Conservation (phyloP, 441 rosid genomes). For the Adansonia madagascariensis region DNA sequence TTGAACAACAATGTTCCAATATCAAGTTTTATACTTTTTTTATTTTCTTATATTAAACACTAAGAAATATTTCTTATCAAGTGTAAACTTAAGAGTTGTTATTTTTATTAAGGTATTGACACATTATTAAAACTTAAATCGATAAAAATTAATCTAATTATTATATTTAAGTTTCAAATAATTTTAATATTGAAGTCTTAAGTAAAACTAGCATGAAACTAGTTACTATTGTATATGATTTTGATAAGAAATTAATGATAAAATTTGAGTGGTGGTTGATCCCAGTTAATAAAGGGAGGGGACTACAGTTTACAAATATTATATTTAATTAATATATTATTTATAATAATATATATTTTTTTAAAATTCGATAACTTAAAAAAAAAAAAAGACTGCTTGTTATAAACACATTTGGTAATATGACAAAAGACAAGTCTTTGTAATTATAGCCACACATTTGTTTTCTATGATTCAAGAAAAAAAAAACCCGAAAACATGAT, state of each 20-base stretch:
- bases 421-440: background rate
- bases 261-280: background rate
- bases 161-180: background rate
- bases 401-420: background rate
- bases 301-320: background rate
- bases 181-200: background rate
- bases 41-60: background rate
- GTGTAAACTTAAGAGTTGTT: background rate
- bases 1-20: background rate
- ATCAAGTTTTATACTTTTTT: background rate
- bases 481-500: background rate
- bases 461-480: background rate
- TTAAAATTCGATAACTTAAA: background rate
- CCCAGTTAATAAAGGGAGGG: background rate
- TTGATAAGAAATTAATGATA: background rate
- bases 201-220: background rate
- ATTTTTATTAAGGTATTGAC: background rate
- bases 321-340: background rate
- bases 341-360: too few relatives aligned
- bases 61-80: too few relatives aligned
- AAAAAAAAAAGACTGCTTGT: background rate
- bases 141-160: background rate
- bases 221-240: background rate
- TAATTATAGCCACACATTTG: background rate
- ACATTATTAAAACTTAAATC: background rate